Conservation (phyloP, 1,284 basidiomycete genomes). For the Trichosporon sp. region DNA sequence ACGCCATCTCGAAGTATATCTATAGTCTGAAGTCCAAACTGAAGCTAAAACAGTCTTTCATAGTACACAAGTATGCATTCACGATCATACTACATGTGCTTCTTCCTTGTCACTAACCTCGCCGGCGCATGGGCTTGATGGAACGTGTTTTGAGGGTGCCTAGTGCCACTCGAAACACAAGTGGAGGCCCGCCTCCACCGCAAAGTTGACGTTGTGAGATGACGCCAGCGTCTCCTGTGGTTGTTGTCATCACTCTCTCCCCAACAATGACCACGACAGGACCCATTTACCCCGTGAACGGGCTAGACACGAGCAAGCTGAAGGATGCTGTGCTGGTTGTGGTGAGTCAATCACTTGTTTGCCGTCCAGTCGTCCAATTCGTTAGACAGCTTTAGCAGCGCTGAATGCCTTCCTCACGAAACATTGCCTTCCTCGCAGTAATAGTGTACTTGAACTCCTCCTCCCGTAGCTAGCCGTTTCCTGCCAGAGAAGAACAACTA, state of each 20-base stretch:
- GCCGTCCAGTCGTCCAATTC: too few species aligned
- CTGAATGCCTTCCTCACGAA: too few species aligned
- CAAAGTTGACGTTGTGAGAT: constrained; percentile 12
- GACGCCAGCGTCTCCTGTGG: background rate
- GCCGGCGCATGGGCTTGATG: too few species aligned
- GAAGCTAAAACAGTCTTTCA: background rate
- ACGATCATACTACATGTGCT: background rate
- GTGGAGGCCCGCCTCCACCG: constrained; percentile 19
- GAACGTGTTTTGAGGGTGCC: too few species aligned
- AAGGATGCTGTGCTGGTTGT: constrained; percentile 27
- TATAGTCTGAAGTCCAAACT: background rate
- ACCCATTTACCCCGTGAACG: constrained; percentile 29
- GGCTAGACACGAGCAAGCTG: constrained; percentile 25
- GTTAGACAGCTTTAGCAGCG: too few species aligned
- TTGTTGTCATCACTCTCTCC: background rate
- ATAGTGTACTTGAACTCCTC: too few species aligned
- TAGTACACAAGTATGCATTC: constrained; percentile 6
- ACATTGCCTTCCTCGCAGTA: too few species aligned
- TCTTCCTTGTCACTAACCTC: too few species aligned
- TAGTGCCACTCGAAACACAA: background rate
- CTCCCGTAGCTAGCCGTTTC: too few species aligned
- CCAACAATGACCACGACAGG: background rate
- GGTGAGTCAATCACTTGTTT: constrained; percentile 21
- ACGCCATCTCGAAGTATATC: constrained; percentile 2
- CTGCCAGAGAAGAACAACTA: constrained; percentile 55